Base-by-base conservation (phyloP, 2,329 filamentous ascomycete genomes). In the Helotiales sp. region DNA sequence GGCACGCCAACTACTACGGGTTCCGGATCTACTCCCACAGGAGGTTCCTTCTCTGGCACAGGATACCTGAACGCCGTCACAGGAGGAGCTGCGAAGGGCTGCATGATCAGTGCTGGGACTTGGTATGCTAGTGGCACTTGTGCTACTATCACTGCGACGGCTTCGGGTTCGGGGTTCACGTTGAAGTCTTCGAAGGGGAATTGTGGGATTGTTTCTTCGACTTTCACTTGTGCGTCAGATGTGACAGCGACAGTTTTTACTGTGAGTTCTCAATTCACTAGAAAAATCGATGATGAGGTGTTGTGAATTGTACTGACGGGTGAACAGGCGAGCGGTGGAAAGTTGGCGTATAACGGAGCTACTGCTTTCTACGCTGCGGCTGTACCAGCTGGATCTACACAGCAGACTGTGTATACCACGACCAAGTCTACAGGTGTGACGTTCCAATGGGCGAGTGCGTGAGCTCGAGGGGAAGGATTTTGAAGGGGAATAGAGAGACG, bases 71-170 rank as follows among this genome's bases (percentile, higher is more conserved):
- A 88, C 63, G 87, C 90, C 2, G 74, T 82, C 28, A 80, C 82
- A 3, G 22, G 28, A 11, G 77, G 79, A 20, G 83, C 85, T n/a
- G 75, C 80, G 57, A 82, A 81, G 7, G 90, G 90, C n/a, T 92
- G 89, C 72, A 82, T 92, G 66, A 92, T 92, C 75, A 84, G 84
- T 64, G 82, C 79, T 10, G 90, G 90, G 0, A 86, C 84, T 0
- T 93, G 90, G 90, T 92, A 90, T 74, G 83, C 84, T 0, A 84
- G 82, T 1, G 89, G 89, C 1, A 90, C 89, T 0, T 92, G 89
- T 74, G 90, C 90, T 0, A 90, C 86, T 0, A 90, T 87, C 76
- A 87, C 83, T 0, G 87, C 87, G 4, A 78, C 83, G 3, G 67
- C 81, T 54, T 83, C 78, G 79, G 73, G 71, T 1, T 70, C 67